Evolutionary conservation across 371 early-diverging fungal species (phyloP).

Genomic region (Mortierella sp.): DNA sequence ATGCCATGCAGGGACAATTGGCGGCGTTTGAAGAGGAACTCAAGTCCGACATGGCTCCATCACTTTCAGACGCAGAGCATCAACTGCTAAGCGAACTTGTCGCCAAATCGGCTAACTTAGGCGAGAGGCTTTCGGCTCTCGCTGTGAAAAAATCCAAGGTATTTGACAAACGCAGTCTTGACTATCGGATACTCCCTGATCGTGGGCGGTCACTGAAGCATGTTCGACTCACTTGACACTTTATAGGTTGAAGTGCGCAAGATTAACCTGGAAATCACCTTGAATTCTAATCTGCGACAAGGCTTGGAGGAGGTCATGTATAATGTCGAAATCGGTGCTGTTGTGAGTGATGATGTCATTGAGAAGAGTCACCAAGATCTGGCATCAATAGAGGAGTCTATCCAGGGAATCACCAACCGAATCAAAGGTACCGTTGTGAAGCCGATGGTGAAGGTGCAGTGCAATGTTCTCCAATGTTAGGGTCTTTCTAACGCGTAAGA

Average conservation of each 20-base stretch:
- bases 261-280: conserved; percentile 75
- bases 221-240: too few relatives aligned
- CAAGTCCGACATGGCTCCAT: conserved; percentile 38
- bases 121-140: conserved; percentile 32
- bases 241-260: conserved; percentile 72
- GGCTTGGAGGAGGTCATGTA: conserved; percentile 64
- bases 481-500: neutral
- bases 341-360: conserved; percentile 62
- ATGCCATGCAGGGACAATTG: conserved; percentile 26
- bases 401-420: conserved; percentile 24
- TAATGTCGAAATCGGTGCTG: conserved; percentile 61
- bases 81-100: conserved; percentile 26
- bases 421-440: conserved; percentile 9
- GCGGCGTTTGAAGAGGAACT: conserved; percentile 28
- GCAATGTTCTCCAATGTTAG: too few relatives aligned
- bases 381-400: conserved; percentile 20
- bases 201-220: too few relatives aligned
- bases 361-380: conserved; percentile 60
- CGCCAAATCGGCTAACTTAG: conserved; percentile 16
- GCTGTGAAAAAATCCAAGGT: conserved; percentile 40
- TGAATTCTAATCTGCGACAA: conserved; percentile 73
- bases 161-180: too few relatives aligned
- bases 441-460: too few relatives aligned
- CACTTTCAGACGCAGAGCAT: conserved; percentile 38
- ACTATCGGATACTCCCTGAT: neutral